These are phyloP conservation scores for Hondaea fermentalgiana DNA, from an alignment of 108 stramenopile species.

Conservation along the genomic window DNA sequence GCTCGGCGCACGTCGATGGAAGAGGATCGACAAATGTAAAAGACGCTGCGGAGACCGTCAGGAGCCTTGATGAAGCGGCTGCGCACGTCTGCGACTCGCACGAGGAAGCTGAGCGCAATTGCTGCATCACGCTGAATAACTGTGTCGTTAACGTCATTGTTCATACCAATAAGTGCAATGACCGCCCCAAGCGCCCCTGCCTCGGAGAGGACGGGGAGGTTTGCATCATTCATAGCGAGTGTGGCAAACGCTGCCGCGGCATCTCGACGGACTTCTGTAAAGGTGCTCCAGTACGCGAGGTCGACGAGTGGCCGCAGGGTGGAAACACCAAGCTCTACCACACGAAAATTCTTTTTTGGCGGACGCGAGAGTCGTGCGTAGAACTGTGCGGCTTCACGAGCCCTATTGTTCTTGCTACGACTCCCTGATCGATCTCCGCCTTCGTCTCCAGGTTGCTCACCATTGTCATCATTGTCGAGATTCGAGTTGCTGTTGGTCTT, in stretches of 20 bases:
- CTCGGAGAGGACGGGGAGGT: constrained; percentile 7
- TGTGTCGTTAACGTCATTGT: background rate
- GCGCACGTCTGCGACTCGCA: background rate
- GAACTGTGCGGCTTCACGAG: background rate
- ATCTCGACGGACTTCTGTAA: background rate
- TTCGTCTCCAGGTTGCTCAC: background rate
- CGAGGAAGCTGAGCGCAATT: background rate
- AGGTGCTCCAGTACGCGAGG: background rate
- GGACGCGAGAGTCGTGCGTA: background rate
- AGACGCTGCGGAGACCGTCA: constrained; percentile 2
- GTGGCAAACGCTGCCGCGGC: background rate
- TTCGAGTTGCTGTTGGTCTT: no score
- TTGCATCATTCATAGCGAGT: background rate
- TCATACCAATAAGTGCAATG: constrained; percentile 1
- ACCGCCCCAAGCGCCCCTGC: constrained; percentile 2
- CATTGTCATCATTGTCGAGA: no score
- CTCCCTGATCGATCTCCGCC: background rate
- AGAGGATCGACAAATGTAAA: background rate
- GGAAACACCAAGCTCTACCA: background rate
- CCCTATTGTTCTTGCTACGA: background rate
- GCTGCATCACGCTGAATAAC: background rate
- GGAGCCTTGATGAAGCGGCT: background rate
- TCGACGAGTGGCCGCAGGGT: constrained; percentile 1
- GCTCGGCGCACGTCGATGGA: background rate
- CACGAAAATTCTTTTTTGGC: background rate